Base-by-base conservation (phyloP, 495 filamentous ascomycete species). In the Penicillium odoratum region DNA sequence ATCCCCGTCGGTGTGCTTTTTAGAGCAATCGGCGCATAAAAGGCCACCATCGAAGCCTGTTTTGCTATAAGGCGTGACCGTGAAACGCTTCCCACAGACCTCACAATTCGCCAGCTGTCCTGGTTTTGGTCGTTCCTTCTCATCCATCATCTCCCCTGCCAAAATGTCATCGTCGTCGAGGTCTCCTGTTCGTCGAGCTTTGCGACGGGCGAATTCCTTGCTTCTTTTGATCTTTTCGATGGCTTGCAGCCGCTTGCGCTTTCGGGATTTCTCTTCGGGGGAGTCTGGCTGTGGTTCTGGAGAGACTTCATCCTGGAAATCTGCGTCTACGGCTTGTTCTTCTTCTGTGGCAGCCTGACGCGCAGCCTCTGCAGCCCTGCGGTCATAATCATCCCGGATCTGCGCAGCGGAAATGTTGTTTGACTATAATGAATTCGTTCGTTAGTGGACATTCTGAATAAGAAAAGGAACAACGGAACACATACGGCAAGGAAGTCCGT, bases 51-150 rank as follows among this genome's bases (percentile, higher is more conserved):
- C 78, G 1, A 89, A 88, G 13, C 88, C 89, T n/a, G 85, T 81
- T 62, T 90, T 89, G 60, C 86, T 89, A 68, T 98, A 98, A 1
- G 92, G 76, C 0, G 94, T 97, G 29, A 98, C 94, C 0, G 92
- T 97, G 66, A 98, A 98, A 26, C 94, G 86, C 64, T 91, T 93
- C 25, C 83, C 79, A 67, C 94, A 98, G 7, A 83, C 73, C 46
- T 90, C 91, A 63, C 94, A 98, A 62, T 96, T 93, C 29, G 87
- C 90, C 58, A 91, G 82, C 70, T 98, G 94, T 3, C 91, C 93
- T 0, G 94, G 90, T 15, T 86, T 65, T 40, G 87, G 88, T n/a
- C 79, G 80, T 31, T 79, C 63, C 58, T 84, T 85, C 56, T 85
- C 77, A 56, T 87, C 76, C 69, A 87, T 77, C 46, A 87, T 80